Percentiles rank a stretch among this genome's conserved stretches.
Conservation (phyloP, 2,329 filamentous ascomycete species). For the Pseudogymnoascus sp. region DNA sequence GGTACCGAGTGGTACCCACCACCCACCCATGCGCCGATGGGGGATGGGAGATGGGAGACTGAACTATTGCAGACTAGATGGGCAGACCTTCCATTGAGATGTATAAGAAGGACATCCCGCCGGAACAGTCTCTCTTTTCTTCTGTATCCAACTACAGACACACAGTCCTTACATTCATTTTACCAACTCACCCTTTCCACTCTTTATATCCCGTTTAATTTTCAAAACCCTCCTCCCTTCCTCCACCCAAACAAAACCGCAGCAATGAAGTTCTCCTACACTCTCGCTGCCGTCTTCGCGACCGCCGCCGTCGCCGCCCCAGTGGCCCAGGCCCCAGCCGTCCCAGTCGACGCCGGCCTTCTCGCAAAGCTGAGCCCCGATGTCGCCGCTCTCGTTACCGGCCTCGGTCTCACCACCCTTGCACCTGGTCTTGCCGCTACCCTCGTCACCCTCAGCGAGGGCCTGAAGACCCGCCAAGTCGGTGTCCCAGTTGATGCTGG, state of each 20-base stretch:
- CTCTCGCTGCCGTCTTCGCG: slow-evolving; percentile 4
- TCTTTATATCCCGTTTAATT: slow-evolving; percentile 2
- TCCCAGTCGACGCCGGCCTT: not conserved
- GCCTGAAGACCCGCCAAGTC: not conserved
- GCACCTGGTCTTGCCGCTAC: not conserved
- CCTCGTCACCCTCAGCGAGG: not conserved
- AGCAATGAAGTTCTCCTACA: slow-evolving; percentile 7
- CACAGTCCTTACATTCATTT: slow-evolving; percentile 9
- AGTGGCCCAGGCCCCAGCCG: not conserved
- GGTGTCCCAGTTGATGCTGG: not conserved
- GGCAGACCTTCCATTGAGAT: not conserved
- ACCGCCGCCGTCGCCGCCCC: slow-evolving; percentile 3
- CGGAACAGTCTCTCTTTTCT: not conserved
- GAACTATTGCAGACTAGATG: not conserved
- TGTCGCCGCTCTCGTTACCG: not conserved
- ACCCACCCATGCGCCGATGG: not conserved
- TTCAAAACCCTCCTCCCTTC: not conserved
- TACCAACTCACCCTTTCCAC: not conserved
- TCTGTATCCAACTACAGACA: slow-evolving; percentile 3
- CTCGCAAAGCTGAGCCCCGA: not conserved
- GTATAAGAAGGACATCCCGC: slow-evolving; percentile 2
- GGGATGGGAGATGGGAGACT: not conserved
- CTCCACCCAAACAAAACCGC: not conserved
- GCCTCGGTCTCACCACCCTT: not conserved
- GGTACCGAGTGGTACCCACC: not conserved